Base-by-base conservation (phyloP, 2,329 filamentous ascomycete species). In the Exserohilum rostratum region DNA sequence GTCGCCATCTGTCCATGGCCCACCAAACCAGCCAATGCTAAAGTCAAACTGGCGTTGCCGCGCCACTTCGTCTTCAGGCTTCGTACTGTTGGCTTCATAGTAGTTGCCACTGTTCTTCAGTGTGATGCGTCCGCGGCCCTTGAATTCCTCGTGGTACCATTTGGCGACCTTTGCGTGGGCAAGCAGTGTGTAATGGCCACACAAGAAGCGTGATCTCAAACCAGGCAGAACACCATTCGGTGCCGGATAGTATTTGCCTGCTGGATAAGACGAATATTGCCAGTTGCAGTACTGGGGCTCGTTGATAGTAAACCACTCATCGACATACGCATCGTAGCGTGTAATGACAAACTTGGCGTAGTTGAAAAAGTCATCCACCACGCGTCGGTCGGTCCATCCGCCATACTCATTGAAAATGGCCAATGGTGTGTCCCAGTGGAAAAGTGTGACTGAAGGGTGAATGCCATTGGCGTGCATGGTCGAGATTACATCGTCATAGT, bases 261-360 rank as follows among this genome's bases (percentile, higher is more conserved):
- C 74, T 2, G 77, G 78, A 37, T 80, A 81, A 49, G 61, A 63
- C 1, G 71, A 67, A 60, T 79, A 81, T 61, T 81, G 79, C 78
- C 78, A 80, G 52, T 80, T 78, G 54, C 79, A 80, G 66, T 80
- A 78, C 60, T 79, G 76, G 2, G 77, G 74, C 61, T 76, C 73
- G 53, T 77, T 77, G 60, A 78, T 73, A 0, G 76, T 76, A 53
- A 75, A 77, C 75, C 74, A 78, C 15, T 73, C 69, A 22, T 73
- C 73, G 4, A 78, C 76, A 46, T 73, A 73, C 9, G 67, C 62
- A 49, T 78, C 76, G 45, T 78, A 78, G 3, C 76, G 67, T 6
- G 64, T 64, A 25, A 78, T 78, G 43, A 78, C 67, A 45, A 77
- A 78, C 55, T 78, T 78, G 18, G 76, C 76, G 46, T 78, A 78